A percentile compares a stretch with the other conserved stretches of the same genome.
These are phyloP conservation scores for Phytophthora macrochlamydospora DNA, from an alignment of 352 stramenopile species.

Conservation along the genomic window DNA sequence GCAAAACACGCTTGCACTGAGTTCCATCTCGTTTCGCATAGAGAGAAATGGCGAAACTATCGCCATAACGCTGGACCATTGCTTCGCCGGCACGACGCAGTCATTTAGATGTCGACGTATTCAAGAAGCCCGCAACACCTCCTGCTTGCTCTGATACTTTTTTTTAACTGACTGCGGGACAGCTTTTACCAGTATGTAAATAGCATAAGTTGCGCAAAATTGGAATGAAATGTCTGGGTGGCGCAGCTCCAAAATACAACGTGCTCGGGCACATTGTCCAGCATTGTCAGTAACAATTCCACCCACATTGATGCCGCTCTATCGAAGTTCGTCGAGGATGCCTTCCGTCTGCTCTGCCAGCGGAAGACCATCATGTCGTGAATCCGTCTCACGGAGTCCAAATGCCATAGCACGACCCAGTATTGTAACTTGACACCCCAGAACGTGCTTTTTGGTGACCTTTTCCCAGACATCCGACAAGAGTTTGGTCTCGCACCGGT, in stretches of 20 bases:
- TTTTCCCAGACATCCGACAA: constrained; percentile 14
- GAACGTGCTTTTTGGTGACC: constrained; percentile 12
- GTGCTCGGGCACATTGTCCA: constrained; percentile 16
- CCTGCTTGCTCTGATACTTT: background rate
- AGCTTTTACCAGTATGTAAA: constrained; percentile 4
- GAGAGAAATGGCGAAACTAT: background rate
- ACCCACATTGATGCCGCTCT: background rate
- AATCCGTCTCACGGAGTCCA: constrained; percentile 5
- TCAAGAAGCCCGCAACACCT: constrained; percentile 7
- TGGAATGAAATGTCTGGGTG: background rate
- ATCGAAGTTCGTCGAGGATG: constrained; percentile 5
- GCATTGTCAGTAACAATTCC: constrained; percentile 17
- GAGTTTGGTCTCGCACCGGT: constrained; percentile 16
- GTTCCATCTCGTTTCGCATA: constrained; percentile 14
- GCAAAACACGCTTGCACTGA: constrained; percentile 15
- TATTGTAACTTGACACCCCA: constrained; percentile 5
- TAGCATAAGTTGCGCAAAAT: background rate
- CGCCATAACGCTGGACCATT: constrained; percentile 12
- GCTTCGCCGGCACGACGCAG: constrained; percentile 2
- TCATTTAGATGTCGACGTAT: constrained; percentile 22
- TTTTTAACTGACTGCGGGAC: no score
- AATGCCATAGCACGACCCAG: constrained; percentile 8
- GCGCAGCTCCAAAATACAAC: constrained; percentile 5
- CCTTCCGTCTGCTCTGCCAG: constrained; percentile 17
- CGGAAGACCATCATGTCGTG: constrained; percentile 13